phyloP scores from a whole-genome alignment of 345 rosid genomes.

The Populus simonii region DNA sequence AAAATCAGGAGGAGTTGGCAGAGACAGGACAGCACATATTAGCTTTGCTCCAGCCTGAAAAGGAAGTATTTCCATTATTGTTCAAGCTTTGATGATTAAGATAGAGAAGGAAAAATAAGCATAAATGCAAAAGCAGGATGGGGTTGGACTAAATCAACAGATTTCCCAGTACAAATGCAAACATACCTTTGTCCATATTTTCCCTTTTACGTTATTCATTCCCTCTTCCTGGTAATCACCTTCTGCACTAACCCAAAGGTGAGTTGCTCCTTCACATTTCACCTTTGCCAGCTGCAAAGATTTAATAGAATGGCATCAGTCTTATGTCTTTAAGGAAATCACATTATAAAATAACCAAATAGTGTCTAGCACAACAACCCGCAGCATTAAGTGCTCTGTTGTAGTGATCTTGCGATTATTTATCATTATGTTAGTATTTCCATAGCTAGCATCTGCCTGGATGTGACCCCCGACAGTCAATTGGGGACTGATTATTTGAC shows the following conservation, averaged over 20 bases:
- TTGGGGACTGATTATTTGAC: constrained; percentile 61
- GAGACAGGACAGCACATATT: constrained; percentile 42
- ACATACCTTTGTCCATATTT: constrained; percentile 66
- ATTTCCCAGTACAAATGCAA: constrained; percentile 13
- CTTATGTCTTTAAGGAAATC: not conserved
- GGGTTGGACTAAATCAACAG: not conserved
- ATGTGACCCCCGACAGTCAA: constrained; percentile 54
- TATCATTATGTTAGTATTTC: constrained; percentile 54
- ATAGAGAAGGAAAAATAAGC: constrained; percentile 2
- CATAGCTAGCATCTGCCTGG: constrained; percentile 56
- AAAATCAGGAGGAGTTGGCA: constrained; percentile 58
- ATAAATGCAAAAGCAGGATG: constrained; percentile 8
- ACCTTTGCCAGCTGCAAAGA: constrained; percentile 53
- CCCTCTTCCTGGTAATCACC: constrained; percentile 80
- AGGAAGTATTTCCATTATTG: constrained; percentile 3
- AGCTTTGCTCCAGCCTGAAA: constrained; percentile 50
- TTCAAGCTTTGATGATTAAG: constrained; percentile 11
- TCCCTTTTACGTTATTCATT: constrained; percentile 45
- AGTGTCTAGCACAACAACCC: constrained; percentile 41
- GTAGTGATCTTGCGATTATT: constrained; percentile 69
- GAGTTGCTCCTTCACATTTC: constrained; percentile 66
- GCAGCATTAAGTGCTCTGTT: constrained; percentile 57
- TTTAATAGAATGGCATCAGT: constrained; percentile 15
- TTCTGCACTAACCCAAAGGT: constrained; percentile 62
- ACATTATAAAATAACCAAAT: constrained; percentile 12